phyloP scores from a whole-genome alignment of 257 asterid genomes.

The Nicotiana otophora region DNA sequence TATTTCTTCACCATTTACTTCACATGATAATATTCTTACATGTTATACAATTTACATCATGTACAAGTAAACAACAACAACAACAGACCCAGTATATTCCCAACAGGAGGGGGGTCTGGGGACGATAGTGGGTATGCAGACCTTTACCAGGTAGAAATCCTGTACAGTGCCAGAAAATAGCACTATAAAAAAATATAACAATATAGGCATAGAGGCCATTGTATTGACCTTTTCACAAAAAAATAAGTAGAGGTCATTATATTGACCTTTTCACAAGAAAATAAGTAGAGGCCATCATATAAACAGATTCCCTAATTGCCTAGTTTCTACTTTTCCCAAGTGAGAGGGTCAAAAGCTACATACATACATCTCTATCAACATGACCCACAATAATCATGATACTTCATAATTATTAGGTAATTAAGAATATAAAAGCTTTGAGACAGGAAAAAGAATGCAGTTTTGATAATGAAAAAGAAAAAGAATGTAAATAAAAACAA shows the following conservation, averaged over 20 bases:
- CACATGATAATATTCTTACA: neutral
- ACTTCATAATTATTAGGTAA: neutral
- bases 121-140: too few relatives aligned
- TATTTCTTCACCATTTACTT: neutral
- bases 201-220: neutral
- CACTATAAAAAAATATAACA: neutral
- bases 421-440: neutral
- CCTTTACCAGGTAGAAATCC: neutral
- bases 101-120: too few relatives aligned
- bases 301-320: neutral
- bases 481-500: neutral
- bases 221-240: neutral
- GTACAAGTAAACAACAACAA: neutral
- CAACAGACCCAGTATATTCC: too few relatives aligned
- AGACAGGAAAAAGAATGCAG: neutral
- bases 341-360: conserved; percentile 9
- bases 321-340: neutral
- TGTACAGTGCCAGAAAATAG: neutral
- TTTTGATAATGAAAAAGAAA: neutral
- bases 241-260: neutral
- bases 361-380: neutral
- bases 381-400: conserved; percentile 1
- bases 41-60: neutral
- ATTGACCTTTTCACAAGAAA: neutral
- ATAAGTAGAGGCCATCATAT: neutral